Base-by-base conservation (phyloP, 345 rosid species). In the Microcos paniculata region DNA sequence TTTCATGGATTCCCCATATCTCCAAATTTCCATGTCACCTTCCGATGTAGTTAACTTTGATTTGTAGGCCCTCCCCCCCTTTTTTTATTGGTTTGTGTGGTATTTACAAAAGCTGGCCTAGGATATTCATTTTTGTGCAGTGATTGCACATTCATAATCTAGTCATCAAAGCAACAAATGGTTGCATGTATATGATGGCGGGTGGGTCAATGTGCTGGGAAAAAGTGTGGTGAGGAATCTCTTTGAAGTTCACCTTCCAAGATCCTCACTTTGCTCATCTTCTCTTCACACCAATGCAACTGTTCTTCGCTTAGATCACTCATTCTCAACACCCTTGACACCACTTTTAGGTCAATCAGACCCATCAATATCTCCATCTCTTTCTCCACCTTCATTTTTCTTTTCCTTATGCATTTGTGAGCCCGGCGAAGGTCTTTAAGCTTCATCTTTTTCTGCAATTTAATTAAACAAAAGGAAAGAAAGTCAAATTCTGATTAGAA, bases 201-300 rank as follows among this genome's bases (percentile, higher is more conserved):
- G 43, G 42, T 52, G 61, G 18, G 84, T 90, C 87, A 88, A 81
- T 91, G 99, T 77, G 98, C 88, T 28, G 97, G 99, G 88, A 92
- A 96, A 79, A 96, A 96, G 82, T 94, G 91, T 79, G 97, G 88
- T 0, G 96, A 82, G 64, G 96, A 87, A 77, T 96, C 98, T 89
- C 98, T 91, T 82, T 94, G 97, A 49, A 96, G 82, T 72, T 89
- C 89, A 73, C 97, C 94, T 48, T 85, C 91, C 71, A 75, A 49
- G 26, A 94, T 78, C 26, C 86, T 92, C 28, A 94, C 92, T 89
- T 87, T 96, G 92, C 93, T 96, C 97, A 91, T 94, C 87, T 94
- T 96, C 82, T 84, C 98, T 79, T 94, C 99, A 46, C 97, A 91
- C 99, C 99, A 96, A 74, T 96, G 97, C 72, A 92, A 69, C 72